These are phyloP conservation scores for Colletotrichum lupini DNA, from an alignment of 2,329 filamentous ascomycete species.

Conservation along the genomic window DNA sequence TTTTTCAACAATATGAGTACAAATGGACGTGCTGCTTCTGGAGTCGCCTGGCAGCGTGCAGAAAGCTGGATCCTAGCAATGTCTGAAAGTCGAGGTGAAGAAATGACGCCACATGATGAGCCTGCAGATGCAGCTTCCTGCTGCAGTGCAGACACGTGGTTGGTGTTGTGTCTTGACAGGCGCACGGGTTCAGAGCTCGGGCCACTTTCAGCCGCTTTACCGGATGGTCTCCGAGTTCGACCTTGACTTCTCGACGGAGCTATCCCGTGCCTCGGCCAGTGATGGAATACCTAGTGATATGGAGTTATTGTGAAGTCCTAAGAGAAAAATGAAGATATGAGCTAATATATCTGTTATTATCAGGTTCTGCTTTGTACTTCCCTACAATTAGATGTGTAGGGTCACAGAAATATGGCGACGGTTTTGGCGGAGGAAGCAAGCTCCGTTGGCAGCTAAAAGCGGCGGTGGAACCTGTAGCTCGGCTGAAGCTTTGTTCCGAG, in stretches of 20 bases:
- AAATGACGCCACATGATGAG: constrained; percentile 4
- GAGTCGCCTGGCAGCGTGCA: not conserved
- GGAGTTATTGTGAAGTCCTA: not conserved
- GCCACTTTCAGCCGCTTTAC: constrained; percentile 1
- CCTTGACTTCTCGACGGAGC: not conserved
- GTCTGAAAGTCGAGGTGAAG: constrained; percentile 1
- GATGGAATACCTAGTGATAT: too few species aligned
- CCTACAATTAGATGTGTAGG: too few species aligned
- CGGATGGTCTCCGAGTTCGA: not conserved
- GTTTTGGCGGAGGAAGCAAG: not conserved
- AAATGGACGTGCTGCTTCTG: not conserved
- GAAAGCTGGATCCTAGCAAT: not conserved
- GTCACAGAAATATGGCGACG: not conserved
- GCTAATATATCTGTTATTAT: too few species aligned
- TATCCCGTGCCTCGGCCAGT: not conserved
- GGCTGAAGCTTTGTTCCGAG: constrained; percentile 33
- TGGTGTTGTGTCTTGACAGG: constrained; percentile 8
- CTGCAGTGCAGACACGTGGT: constrained; percentile 1
- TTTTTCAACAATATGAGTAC: not conserved
- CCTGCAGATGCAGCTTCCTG: constrained; percentile 1
- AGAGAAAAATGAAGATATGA: not conserved
- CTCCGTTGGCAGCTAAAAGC: not conserved
- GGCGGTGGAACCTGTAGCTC: constrained; percentile 12
- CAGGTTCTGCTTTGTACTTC: too few species aligned
- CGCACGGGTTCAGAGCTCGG: constrained; percentile 10